These are phyloP conservation scores for Pseudozyma pruni DNA, from an alignment of 1,284 basidiomycete genomes.

Conservation along the genomic window DNA sequence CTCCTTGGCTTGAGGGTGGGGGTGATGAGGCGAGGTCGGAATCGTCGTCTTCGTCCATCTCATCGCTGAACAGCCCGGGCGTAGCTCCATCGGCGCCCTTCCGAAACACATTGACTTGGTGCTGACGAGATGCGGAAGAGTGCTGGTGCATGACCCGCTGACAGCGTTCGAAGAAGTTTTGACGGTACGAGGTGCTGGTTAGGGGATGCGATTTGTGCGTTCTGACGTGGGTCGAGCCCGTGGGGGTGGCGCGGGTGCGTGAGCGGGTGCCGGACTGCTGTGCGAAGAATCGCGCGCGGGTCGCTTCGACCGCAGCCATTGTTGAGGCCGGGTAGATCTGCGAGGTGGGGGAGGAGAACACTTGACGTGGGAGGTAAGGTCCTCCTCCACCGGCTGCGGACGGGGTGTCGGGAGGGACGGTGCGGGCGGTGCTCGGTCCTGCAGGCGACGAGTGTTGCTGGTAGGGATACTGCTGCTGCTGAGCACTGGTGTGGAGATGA, in stretches of 20 bases:
- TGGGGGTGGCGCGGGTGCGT: slow-evolving; percentile 9
- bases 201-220: slow-evolving; percentile 12
- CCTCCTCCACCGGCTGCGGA: neutral
- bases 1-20: neutral
- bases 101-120: slow-evolving; percentile 9
- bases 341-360: slow-evolving; percentile 27
- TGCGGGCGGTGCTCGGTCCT: slow-evolving; percentile 5
- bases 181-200: slow-evolving; percentile 19
- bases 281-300: slow-evolving; percentile 32
- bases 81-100: slow-evolving; percentile 21
- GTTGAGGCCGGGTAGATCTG: slow-evolving; percentile 35
- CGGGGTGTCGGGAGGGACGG: neutral
- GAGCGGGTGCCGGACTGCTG: slow-evolving; percentile 11
- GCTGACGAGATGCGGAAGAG: neutral
- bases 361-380: slow-evolving; percentile 19
- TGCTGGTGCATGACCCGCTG: slow-evolving; percentile 29
- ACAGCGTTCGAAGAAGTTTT: slow-evolving; percentile 39
- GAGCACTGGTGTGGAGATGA: neutral
- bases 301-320: slow-evolving; percentile 24
- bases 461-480: slow-evolving; percentile 1
- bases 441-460: slow-evolving; percentile 7
- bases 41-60: slow-evolving; percentile 22
- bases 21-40: neutral
- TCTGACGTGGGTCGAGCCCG: slow-evolving; percentile 6
- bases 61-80: slow-evolving; percentile 18